A percentile compares a stretch with the other conserved stretches of the same genome.
Evolutionary conservation across 2,329 filamentous ascomycete genomes (phyloP).

Genomic region (Alternaria viburni): DNA sequence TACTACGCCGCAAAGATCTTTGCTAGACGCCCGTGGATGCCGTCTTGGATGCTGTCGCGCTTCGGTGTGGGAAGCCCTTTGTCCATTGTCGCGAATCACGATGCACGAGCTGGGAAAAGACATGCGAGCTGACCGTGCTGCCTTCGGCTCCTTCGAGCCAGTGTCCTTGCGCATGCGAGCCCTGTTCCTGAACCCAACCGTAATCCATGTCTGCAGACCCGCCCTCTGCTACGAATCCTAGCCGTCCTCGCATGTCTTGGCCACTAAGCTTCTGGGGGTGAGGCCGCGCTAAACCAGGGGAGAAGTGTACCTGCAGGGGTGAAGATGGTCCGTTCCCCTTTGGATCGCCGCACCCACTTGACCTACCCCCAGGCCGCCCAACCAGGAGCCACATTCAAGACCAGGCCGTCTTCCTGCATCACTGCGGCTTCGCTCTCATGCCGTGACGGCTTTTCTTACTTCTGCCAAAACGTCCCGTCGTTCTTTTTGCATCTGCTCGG

Average conservation of each 20-base stretch:
- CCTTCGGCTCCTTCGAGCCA: constrained; percentile 27
- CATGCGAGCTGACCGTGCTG: constrained; percentile 4
- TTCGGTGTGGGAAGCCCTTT: constrained; percentile 13
- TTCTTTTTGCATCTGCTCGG: constrained; percentile 29
- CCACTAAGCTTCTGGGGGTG: constrained; percentile 25
- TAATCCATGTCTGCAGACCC: constrained; percentile 23
- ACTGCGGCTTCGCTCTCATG: constrained; percentile 29
- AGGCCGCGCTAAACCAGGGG: constrained; percentile 29
- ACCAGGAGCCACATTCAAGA: constrained; percentile 36
- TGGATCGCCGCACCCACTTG: constrained; percentile 35
- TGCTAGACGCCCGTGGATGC: constrained; percentile 3
- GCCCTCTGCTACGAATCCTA: constrained; percentile 30
- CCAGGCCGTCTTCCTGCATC: constrained; percentile 28
- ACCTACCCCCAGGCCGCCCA: constrained; percentile 32
- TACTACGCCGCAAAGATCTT: constrained; percentile 6
- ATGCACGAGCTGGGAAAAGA: constrained; percentile 10
- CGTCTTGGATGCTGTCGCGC: constrained; percentile 2
- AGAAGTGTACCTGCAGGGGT: constrained; percentile 33
- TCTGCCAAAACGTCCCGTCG: constrained; percentile 32
- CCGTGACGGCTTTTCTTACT: constrained; percentile 37
- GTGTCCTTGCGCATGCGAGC: constrained; percentile 21
- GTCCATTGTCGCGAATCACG: constrained; percentile 23
- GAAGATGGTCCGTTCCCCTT: constrained; percentile 22
- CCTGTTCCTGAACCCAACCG: constrained; percentile 36
- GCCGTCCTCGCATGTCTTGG: constrained; percentile 30